Base-by-base conservation (phyloP, 768 basidiomycete genomes). In the Tylopilus sp. region DNA sequence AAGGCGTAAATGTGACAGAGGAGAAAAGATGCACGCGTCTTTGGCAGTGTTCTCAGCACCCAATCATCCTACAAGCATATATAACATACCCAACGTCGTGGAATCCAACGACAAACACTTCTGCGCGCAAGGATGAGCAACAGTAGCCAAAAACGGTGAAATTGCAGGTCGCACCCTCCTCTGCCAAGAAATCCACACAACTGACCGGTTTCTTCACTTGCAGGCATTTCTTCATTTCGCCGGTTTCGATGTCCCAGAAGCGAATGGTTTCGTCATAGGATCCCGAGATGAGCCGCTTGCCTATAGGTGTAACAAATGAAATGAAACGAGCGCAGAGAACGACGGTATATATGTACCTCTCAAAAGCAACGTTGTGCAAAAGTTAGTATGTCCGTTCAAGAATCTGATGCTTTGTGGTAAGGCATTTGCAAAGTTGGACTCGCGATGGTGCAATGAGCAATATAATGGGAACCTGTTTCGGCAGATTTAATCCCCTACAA, bases 201-300 rank as follows among this genome's bases (percentile, higher is more conserved):
- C 90, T 90, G 30, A 95, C 90, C 1, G 91, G 87, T 59, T 92
- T 94, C 73, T 92, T 93, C 11, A 91, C 90, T 50, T 80, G 77
- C 40, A 93, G 63, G 58, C 87, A 90, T 60, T 86, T 88, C 69
- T 85, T 85, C 71, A 79, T 71, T 58, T 80, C 78, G 5, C 79
- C 82, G 0, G 77, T 80, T 47, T 75, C 77, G 20, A 95, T 78
- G 64, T 94, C 88, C 93, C 92, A 95, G 69, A 95, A 90, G 12
- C 92, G 78, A 53, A 95, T 94, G 1, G 88, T 91, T 67, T 93
- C 92, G 50, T 95, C 92, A 62, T 94, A 93, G 23, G 87, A 89
- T 15, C 93, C 93, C 57, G 88, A 91, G 57, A 95, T 91, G 38
- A 95, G 73, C 9, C 86, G 75, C 60, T 91, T 86, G 17, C 88